Base-by-base conservation (phyloP, 345 rosid species). In the Salix dunnii region DNA sequence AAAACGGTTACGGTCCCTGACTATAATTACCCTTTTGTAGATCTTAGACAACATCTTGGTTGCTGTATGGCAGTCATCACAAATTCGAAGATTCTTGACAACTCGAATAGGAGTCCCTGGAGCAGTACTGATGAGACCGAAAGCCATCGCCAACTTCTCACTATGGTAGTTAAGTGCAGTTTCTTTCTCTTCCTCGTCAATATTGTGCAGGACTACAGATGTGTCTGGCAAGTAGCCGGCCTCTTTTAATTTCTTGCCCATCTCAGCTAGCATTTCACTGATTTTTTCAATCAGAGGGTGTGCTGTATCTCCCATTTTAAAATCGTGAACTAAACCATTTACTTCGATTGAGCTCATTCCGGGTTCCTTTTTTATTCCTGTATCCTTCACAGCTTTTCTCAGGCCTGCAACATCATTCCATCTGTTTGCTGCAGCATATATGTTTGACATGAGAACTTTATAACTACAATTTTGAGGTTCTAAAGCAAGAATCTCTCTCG, bases 331-430 rank as follows among this genome's bases (percentile, higher is more conserved):
- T 10, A 48, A 55, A 53, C 86, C 85, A 27, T 74, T 72, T 63
- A 81, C 69, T 78, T 83, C 86, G 1, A 89, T 76, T 11, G 74
- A 74, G 81, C 91, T 89, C 14, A 62, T 68, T 14, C 89, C 91
- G 1, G 92, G 87, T 61, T 80, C 77, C 67, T 83, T 87, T 74
- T 63, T 78, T 14, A 82, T 46, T 31, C 85, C 82, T 62, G 14
- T 42, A 27, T 73, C 68, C 73, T 63, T 67, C 87, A 85, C 77
- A 38, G 68, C 67, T 48, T 77, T 78, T 74, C 91, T 86, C 43
- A 78, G 69, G n/a, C 31, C 53, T 66, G 79, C 84, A 73, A 82
- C 89, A 30, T 84, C 85, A 61, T 74, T 76, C 88, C 91, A 89
- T 79, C 85, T 80, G 40, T 78, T 71, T 53, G 72, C 77, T 12